These are phyloP conservation scores for Tuber borchii DNA, from an alignment of 495 filamentous ascomycete genomes.

Conservation along the genomic window DNA sequence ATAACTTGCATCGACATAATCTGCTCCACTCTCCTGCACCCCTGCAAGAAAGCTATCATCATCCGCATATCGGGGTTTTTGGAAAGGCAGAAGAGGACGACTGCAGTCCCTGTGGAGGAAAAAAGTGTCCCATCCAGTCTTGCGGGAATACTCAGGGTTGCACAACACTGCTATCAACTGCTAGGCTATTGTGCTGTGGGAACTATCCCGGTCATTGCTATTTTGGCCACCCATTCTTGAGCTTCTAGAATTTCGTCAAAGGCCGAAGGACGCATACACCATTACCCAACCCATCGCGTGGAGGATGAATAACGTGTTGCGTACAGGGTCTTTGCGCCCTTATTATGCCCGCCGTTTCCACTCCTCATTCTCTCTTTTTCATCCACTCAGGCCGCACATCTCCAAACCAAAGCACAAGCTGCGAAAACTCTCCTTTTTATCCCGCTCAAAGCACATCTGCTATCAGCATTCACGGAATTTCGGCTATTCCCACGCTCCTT, in stretches of 20 bases:
- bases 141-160: neutral
- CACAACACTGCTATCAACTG: neutral
- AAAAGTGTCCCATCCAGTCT: neutral
- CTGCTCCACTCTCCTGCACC: neutral
- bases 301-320: conserved; percentile 4
- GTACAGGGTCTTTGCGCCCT: conserved; percentile 21
- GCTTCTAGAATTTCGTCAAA: conserved; percentile 2
- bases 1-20: neutral
- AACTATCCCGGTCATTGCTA: neutral
- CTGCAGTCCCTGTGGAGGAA: neutral
- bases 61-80: neutral
- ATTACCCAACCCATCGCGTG: neutral
- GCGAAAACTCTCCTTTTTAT: conserved; percentile 21
- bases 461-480: conserved; percentile 5
- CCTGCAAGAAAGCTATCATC: neutral
- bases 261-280: conserved; percentile 1
- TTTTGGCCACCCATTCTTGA: neutral
- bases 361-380: conserved; percentile 21
- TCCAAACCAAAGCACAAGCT: conserved; percentile 22
- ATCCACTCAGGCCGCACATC: conserved; percentile 19
- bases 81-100: too few relatives aligned
- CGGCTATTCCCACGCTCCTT: neutral
- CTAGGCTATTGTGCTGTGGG: neutral
- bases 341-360: conserved; percentile 35
- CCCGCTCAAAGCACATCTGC: neutral